Base-by-base conservation (phyloP, 164 flowering plant species). In the Magnolia changhungtana region DNA sequence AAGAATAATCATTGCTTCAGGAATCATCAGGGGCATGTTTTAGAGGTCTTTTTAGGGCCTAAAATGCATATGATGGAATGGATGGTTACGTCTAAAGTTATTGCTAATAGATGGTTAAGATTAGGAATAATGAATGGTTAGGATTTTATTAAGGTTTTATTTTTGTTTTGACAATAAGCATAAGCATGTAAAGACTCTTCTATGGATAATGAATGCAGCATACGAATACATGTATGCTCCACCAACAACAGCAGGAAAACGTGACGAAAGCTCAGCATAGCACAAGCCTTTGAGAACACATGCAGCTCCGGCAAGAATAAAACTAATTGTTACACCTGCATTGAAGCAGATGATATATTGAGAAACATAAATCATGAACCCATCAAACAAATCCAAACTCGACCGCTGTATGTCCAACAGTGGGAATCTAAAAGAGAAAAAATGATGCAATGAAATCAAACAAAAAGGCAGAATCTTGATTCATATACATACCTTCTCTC, bases 231-330 rank as follows among this genome's bases (percentile, higher is more conserved):
- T 45, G 79, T 93, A 96, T 3, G 99, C 98, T 79, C 99, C 99
- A 2, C 99, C 99, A 71, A 94, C 98, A 81, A 94, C 91, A 58
- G 98, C 98, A 49, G 99, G 99, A 77, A 96, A 90, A 1, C 98
- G 91, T 69, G 99, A 90, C 10, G 99, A 87, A 37, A 96, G 78
- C 82, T 96, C 99, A 0, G 98, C 98, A 73, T 92, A 96, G 80
- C 97, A 96, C 20, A 96, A 86, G 3, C 98, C 99, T 82, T 94
- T 94, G 67, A 96, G 86, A 72, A 90, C 89, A 77, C 96, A 94
- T 2, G 97, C 95, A 19, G 84, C 90, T 74, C 99, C 99, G 0
- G 99, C 98, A n/a, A 96, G 84, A 65, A 85, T 68, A 78, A 94
- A 96, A 80, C 99, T 93, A 73, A 94, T 74, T 7, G 98, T 93